These are phyloP conservation scores for Talaromyces albobiverticillius DNA, from an alignment of 2,329 filamentous ascomycete genomes.

Conservation along the genomic window DNA sequence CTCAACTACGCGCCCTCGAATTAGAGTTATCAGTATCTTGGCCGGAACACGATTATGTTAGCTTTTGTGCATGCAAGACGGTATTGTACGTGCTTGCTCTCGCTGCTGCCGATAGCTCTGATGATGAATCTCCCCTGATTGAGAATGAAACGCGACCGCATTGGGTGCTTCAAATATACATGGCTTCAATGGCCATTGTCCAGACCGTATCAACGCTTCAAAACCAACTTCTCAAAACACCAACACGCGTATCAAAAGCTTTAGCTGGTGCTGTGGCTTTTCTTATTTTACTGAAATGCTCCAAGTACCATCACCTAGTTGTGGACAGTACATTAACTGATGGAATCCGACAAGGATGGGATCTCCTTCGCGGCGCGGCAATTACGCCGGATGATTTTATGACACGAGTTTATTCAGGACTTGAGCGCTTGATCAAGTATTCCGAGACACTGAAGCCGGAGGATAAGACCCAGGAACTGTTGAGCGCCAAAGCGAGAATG, in stretches of 20 bases:
- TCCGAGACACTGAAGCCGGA: conserved; percentile 3
- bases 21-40: conserved; percentile 7
- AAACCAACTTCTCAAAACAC: neutral
- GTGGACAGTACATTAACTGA: neutral
- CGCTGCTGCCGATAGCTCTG: neutral
- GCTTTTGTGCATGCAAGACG: conserved; percentile 9
- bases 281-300: conserved; percentile 8
- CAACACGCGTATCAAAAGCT: conserved; percentile 5
- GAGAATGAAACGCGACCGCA: neutral
- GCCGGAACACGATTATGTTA: conserved; percentile 11
- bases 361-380: neutral
- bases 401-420: neutral
- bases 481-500: conserved; percentile 6
- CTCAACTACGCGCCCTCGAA: conserved; percentile 7
- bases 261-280: conserved; percentile 10
- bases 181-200: neutral
- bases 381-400: conserved; percentile 4
- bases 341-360: conserved; percentile 11
- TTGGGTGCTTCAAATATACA: conserved; percentile 9
- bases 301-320: conserved; percentile 4
- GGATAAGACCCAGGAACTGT: conserved; percentile 5
- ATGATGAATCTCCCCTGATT: neutral
- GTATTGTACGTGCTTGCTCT: conserved; percentile 13
- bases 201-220: conserved; percentile 1
- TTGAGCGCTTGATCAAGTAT: conserved; percentile 8